These are phyloP conservation scores for Solanum paucissectum DNA, from an alignment of 257 asterid species.

Conservation along the genomic window DNA sequence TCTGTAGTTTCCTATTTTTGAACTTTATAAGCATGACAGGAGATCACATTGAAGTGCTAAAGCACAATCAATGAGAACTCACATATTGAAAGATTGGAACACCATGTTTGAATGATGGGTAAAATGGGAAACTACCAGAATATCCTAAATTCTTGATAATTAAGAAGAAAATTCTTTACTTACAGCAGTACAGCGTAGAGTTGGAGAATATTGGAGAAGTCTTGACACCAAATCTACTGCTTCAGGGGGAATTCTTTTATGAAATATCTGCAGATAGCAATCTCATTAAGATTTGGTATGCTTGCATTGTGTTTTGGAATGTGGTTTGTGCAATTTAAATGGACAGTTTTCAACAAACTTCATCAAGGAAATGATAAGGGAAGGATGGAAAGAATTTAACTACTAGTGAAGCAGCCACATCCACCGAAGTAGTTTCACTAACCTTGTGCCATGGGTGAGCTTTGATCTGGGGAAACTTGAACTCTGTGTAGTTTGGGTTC, in stretches of 20 bases:
- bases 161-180: slow-evolving; percentile 9
- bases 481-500: slow-evolving; percentile 83
- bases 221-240: slow-evolving; percentile 81
- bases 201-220: slow-evolving; percentile 86
- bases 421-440: slow-evolving; percentile 2
- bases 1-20: neutral
- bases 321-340: neutral
- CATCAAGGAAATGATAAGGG: neutral
- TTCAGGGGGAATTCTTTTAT: slow-evolving; percentile 65
- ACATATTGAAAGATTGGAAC: neutral
- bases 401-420: neutral
- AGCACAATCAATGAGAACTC: neutral
- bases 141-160: neutral
- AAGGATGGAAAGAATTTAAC: neutral
- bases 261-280: slow-evolving; percentile 39
- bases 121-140: neutral
- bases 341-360: neutral
- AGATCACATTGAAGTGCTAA: neutral
- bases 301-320: neutral
- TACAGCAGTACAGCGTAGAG: slow-evolving; percentile 82
- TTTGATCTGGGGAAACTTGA: slow-evolving; percentile 85
- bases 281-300: neutral
- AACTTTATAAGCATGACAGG: neutral
- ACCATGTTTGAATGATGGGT: neutral
- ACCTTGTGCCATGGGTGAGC: slow-evolving; percentile 99